These are phyloP conservation scores for Chenopodium formosanum DNA, from an alignment of 148 eudicot species.

Conservation along the genomic window DNA sequence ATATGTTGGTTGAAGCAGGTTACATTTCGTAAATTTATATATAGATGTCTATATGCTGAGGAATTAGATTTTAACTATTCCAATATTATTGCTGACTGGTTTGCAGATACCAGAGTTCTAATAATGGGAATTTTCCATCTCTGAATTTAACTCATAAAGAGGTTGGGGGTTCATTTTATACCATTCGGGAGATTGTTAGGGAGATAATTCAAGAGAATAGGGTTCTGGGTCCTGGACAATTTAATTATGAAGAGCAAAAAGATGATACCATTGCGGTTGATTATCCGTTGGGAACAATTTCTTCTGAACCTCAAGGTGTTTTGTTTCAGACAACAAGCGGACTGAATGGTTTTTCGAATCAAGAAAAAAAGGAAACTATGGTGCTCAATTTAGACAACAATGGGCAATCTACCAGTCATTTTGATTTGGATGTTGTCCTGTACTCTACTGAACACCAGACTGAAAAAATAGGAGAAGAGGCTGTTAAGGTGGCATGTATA, in stretches of 20 bases:
- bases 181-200: slow-evolving; percentile 80
- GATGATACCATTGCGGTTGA: slow-evolving; percentile 32
- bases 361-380: slow-evolving; percentile 21
- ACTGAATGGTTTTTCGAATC: slow-evolving; percentile 18
- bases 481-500: slow-evolving; percentile 5
- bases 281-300: slow-evolving; percentile 49
- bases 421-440: slow-evolving; percentile 22
- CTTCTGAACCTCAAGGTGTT: slow-evolving; percentile 41
- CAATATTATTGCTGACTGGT: not conserved
- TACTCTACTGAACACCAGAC: slow-evolving; percentile 2
- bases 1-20: not conserved
- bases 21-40: not conserved
- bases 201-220: slow-evolving; percentile 89
- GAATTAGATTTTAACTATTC: not conserved
- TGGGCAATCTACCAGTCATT: slow-evolving; percentile 24
- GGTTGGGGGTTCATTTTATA: slow-evolving; percentile 95
- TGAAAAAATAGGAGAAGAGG: slow-evolving; percentile 6
- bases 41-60: not conserved
- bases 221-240: slow-evolving; percentile 76
- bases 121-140: slow-evolving; percentile 80
- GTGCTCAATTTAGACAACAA: slow-evolving; percentile 25
- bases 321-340: slow-evolving; percentile 29
- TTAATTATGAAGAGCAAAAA: slow-evolving; percentile 35
- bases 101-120: slow-evolving; percentile 71
- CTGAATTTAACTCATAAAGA: slow-evolving; percentile 84